Percentiles rank a stretch among this genome's conserved stretches.
Evolutionary conservation across 2,329 filamentous ascomycete genomes (phyloP).

Genomic region (Hypoxylon sp.): DNA sequence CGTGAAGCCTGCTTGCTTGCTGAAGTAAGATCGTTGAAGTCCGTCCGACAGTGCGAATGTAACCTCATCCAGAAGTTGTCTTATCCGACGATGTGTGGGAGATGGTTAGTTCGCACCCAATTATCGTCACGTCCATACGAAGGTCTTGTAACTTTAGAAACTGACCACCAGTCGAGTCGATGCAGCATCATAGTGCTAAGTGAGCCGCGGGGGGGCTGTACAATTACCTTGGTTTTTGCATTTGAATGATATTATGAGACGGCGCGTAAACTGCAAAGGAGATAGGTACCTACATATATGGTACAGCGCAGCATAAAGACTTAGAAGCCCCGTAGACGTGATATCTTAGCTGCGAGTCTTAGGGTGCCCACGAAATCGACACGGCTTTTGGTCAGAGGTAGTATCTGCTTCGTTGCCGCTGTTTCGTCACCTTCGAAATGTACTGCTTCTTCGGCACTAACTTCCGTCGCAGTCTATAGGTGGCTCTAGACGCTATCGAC

Average conservation of each 20-base stretch:
- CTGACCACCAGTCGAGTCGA: neutral
- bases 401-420: conserved; percentile 30
- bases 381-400: conserved; percentile 45
- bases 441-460: conserved; percentile 31
- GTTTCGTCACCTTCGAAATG: conserved; percentile 22
- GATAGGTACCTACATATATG: conserved; percentile 26
- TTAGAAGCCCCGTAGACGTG: conserved; percentile 29
- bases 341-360: conserved; percentile 33
- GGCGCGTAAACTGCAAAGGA: conserved; percentile 2
- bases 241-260: neutral
- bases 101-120: conserved; percentile 8
- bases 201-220: conserved; percentile 11
- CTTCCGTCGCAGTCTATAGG: conserved; percentile 26
- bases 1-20: conserved; percentile 3
- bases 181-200: conserved; percentile 2
- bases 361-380: conserved; percentile 47
- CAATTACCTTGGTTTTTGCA: conserved; percentile 9
- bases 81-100: neutral
- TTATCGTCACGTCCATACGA: neutral
- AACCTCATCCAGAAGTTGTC: too few species aligned
- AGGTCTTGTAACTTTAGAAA: neutral
- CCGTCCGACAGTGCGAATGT: neutral
- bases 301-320: conserved; percentile 16
- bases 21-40: conserved; percentile 1
- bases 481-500: conserved; percentile 26